Percentiles rank a stretch among this genome's conserved stretches.
Conservation (phyloP, 75 land plant genomes). For the Azolla pinnata region DNA sequence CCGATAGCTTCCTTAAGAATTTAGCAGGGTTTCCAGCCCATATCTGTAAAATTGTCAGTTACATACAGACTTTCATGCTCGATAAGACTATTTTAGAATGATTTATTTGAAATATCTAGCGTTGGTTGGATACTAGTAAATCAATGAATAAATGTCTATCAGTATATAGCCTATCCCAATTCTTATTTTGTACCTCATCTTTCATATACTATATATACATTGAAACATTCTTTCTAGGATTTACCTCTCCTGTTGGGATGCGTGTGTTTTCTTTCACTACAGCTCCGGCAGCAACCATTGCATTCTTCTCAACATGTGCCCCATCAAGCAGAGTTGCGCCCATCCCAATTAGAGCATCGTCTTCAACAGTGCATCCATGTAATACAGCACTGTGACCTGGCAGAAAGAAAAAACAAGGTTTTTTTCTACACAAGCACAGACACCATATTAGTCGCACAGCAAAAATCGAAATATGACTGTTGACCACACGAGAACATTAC, state of each 20-base stretch:
- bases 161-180: no score
- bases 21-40: constrained; percentile 98
- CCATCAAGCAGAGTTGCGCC: constrained; percentile 30
- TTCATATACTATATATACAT: no score
- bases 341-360: constrained; percentile 28
- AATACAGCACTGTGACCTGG: constrained; percentile 31
- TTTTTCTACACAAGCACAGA: constrained; percentile 3
- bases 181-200: no score
- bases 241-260: constrained; percentile 28
- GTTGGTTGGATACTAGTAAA: no score
- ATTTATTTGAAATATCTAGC: no score
- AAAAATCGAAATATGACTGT: no score
- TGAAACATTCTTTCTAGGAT: no score
- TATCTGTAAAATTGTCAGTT: constrained; percentile 47
- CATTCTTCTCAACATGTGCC: constrained; percentile 17
- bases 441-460: no score
- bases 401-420: neutral
- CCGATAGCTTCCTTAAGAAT: constrained; percentile 82
- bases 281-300: constrained; percentile 30
- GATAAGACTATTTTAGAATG: no score
- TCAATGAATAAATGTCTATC: no score
- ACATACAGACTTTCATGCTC: no score
- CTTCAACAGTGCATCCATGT: constrained; percentile 30
- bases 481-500: constrained; percentile 27
- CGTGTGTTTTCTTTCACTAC: constrained; percentile 21